Base-by-base conservation (phyloP, 1,284 basidiomycete genomes). In the Hypsizygus ulmarius region DNA sequence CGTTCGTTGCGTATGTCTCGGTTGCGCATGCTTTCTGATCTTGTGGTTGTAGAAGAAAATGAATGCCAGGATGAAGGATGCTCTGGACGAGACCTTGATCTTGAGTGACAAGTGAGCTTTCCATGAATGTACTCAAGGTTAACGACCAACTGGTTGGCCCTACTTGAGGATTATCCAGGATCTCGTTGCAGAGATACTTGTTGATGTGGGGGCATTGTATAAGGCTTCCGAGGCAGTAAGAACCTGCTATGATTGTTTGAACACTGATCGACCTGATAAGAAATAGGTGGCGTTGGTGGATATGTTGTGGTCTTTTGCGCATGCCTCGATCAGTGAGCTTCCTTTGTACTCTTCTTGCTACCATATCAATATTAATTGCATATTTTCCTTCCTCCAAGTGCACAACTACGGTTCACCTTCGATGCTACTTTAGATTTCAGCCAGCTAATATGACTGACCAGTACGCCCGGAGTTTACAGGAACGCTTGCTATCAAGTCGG, bases 401-500 rank as follows among this genome's bases (percentile, higher is more conserved):
- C 78, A 81, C 38, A 84, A 79, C 53, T 90, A 90, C 61, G 77
- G 90, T 90, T 36, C 19, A 33, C 39, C 29, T 18, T 4, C 11
- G 15, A 21, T 35, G 2, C 3, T 33, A 4, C 29, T 9, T 27
- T 8, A 25, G 10, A 21, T 45, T 19, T 16, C n/a, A 33, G 11
- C 5, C 30, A 33, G 11, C 30, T 19, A 12, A 41, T 18, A n/a
- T 30, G 4, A 9, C n/a, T 8, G 3, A 30, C 10, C 54, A 94
- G 92, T 87, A 10, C 87, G 92, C 2, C 93, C 93, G 0, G 89
- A 93, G 59, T 94, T 93, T 58, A 90, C 85, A 2, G 87, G 83
- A 1, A 91, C 87, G 0, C 69, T 96, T 4, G 92, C 90, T 11
- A 85, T 96, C 62, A 93, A 92, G 62, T 79, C 81, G 0, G 91